These are phyloP conservation scores for Pseudocercospora macadamiae DNA, from an alignment of 2,329 filamentous ascomycete species.

Conservation along the genomic window DNA sequence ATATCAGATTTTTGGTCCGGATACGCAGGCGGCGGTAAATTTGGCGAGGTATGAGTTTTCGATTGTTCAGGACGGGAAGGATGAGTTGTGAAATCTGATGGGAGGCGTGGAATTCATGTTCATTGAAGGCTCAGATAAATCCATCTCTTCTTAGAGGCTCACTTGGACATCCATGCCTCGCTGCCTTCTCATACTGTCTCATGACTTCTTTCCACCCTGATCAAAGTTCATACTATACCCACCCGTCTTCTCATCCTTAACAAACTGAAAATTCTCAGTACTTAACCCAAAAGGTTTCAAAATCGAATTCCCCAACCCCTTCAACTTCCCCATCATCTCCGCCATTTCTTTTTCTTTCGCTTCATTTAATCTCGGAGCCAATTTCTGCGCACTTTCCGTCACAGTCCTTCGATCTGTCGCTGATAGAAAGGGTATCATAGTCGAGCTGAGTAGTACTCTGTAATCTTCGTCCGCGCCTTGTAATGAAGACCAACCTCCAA, in stretches of 20 bases:
- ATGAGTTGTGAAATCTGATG: too few relatives aligned
- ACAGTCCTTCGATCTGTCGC: constrained; percentile 70
- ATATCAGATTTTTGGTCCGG: too few relatives aligned
- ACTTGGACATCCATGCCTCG: neutral
- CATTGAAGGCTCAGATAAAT: too few relatives aligned
- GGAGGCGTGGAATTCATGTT: too few relatives aligned
- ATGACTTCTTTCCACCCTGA: constrained; percentile 41
- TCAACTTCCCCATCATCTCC: constrained; percentile 98
- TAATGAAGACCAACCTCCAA: constrained; percentile 77
- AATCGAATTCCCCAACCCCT: constrained; percentile 87
- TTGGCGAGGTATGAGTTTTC: too few relatives aligned
- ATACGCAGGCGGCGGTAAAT: too few relatives aligned
- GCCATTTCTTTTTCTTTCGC: constrained; percentile 86
- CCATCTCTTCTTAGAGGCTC: too few relatives aligned
- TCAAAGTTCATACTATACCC: constrained; percentile 94
- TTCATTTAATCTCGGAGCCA: constrained; percentile 71
- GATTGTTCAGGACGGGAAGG: too few relatives aligned
- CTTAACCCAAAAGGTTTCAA: constrained; percentile 91
- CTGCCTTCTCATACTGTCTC: neutral
- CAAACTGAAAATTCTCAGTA: constrained; percentile 93
- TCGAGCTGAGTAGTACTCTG: constrained; percentile 56
- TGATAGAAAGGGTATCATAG: constrained; percentile 62
- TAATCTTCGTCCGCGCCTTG: constrained; percentile 82
- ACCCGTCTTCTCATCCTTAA: constrained; percentile 84
- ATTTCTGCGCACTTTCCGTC: constrained; percentile 62